Base-by-base conservation (phyloP, 2,329 filamentous ascomycete genomes). In the Aspergillus calidoustus region DNA sequence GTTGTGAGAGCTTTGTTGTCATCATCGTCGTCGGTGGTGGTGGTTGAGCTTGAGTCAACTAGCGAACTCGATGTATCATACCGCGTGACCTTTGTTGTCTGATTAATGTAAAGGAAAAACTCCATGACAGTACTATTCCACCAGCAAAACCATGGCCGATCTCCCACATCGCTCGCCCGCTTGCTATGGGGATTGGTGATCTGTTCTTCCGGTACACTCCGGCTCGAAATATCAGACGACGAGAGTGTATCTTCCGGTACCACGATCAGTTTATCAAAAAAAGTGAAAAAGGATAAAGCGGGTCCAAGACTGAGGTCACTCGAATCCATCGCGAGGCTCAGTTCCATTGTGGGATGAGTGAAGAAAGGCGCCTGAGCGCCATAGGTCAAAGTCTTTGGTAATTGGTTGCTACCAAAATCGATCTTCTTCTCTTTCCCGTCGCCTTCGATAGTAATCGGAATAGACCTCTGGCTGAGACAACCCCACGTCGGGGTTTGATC, bases 81-180 rank as follows among this genome's bases (percentile, higher is more conserved):
- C 17, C 61, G 62, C 13, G 58, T 62, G 23, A 69, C 70, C 28
- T 68, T 67, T 15, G 82, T 79, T 52, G 84, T 79, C 71, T 86
- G 75, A 57, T 85, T 82, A 57, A 86, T 79, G 69, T 89, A 91
- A 51, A 91, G 82, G 74, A 89, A 90, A 43, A 86, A 84, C 72
- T 91, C 88, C 54, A 90, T 80, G 57, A 87, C 81, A 0, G 88
- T 91, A 15, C 81, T 78, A 70, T 91, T 91, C 87, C 87, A 91
- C 72, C 84, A 86, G 73, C 88, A 91, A 69, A 87, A 89, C 88
- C 88, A 91, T 2, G 88, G 87, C 61, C 81, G 82, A 41, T 89
- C 86, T 8, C 86, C 85, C n/a, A 82, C 80, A 59, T 78, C 72
- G 11, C 78, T 78, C 54, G 79, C 72, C 64, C 81, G 77, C 44